Conservation (phyloP, 192 early-diverging fungal genomes). For the Entomortierella parvispora region DNA sequence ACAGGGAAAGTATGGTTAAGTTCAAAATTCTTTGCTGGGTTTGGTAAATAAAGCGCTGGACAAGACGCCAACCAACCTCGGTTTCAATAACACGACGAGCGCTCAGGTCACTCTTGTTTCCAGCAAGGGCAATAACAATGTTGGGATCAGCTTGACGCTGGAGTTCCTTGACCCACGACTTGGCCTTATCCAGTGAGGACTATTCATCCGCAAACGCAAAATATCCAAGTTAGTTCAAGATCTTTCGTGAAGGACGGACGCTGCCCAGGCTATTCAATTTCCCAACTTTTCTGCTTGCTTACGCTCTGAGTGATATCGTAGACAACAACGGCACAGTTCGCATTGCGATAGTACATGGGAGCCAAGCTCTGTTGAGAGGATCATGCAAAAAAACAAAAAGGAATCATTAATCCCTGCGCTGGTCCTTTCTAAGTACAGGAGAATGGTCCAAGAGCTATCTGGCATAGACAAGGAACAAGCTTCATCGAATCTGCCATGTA, state of each 20-base stretch:
- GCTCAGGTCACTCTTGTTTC: constrained; percentile 74
- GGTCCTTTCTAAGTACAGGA: no score
- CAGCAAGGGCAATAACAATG: constrained; percentile 78
- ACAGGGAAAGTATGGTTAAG: constrained; percentile 3
- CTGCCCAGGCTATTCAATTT: not conserved
- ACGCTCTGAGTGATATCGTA: constrained; percentile 81
- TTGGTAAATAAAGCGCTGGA: not conserved
- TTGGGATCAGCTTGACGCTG: constrained; percentile 78
- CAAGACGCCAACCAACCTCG: constrained; percentile 55
- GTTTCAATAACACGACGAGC: constrained; percentile 73
- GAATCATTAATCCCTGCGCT: no score
- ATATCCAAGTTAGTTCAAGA: not conserved
- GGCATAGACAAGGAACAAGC: no score
- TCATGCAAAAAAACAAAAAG: no score
- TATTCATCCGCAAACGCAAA: constrained; percentile 19
- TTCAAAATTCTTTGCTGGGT: not conserved
- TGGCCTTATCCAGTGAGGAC: constrained; percentile 76
- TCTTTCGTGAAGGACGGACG: not conserved
- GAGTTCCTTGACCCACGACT: constrained; percentile 79
- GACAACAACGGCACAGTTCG: constrained; percentile 77
- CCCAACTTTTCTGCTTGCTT: constrained; percentile 13
- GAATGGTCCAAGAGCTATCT: no score
- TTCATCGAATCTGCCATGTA: no score
- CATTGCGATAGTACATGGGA: constrained; percentile 81
- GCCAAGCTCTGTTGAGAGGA: constrained; percentile 70